Conservation (phyloP, 768 basidiomycete genomes). For the Termitomyces sp. region DNA sequence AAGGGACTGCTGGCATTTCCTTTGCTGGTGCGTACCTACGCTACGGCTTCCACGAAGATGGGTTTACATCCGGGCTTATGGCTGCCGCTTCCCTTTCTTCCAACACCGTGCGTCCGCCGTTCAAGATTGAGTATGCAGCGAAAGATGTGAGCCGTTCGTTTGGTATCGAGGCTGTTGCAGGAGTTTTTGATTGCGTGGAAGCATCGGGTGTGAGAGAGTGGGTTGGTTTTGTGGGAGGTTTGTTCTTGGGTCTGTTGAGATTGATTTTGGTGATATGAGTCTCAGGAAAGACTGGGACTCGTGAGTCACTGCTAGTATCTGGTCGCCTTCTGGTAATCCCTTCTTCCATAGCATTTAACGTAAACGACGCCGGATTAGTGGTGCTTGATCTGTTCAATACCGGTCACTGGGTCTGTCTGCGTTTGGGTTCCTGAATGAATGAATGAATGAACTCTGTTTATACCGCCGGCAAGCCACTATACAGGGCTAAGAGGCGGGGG, state of each 20-base stretch:
- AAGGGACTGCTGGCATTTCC: conserved; percentile 58
- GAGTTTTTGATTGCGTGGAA: conserved; percentile 40
- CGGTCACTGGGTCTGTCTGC: no score
- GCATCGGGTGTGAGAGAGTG: conserved; percentile 20
- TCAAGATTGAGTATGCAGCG: conserved; percentile 40
- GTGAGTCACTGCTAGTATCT: not conserved
- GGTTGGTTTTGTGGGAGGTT: not conserved
- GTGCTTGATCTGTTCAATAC: not conserved
- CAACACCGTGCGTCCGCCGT: conserved; percentile 31
- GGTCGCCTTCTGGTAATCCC: not conserved
- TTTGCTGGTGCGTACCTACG: conserved; percentile 72
- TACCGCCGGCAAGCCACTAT: no score
- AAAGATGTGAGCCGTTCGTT: conserved; percentile 17
- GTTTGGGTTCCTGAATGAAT: no score
- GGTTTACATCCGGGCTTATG: conserved; percentile 50
- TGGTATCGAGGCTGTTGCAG: conserved; percentile 21
- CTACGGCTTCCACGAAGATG: conserved; percentile 84
- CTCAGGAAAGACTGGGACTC: not conserved
- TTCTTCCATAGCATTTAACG: not conserved
- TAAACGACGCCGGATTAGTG: not conserved
- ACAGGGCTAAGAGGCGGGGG: no score
- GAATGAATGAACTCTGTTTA: no score
- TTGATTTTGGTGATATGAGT: not conserved
- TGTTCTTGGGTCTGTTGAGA: not conserved
- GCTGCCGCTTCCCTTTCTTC: conserved; percentile 25